Evolutionary conservation across 495 filamentous ascomycete species (phyloP).

Genomic region (Echria macrotheca): DNA sequence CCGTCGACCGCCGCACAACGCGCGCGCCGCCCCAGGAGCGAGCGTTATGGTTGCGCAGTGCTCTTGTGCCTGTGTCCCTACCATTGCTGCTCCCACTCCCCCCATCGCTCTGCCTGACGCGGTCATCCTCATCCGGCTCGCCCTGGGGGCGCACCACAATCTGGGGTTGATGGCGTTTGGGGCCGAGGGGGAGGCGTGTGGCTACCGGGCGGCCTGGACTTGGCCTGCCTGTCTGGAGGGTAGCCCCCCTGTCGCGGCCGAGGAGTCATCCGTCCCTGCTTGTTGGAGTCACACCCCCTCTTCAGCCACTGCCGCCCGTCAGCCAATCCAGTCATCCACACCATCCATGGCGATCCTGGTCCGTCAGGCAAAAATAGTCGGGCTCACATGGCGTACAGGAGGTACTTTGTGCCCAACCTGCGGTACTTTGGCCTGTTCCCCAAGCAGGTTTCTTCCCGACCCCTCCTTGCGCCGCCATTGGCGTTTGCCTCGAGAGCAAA

Average conservation of each 20-base stretch:
- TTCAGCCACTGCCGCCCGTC: constrained; percentile 5
- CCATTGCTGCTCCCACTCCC: constrained; percentile 8
- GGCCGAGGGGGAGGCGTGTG: constrained; percentile 1
- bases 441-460: constrained; percentile 2
- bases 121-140: not conserved
- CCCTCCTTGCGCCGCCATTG: not conserved
- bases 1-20: constrained; percentile 17
- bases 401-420: constrained; percentile 24
- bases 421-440: constrained; percentile 16
- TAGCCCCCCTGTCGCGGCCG: constrained; percentile 8
- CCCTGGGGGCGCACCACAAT: constrained; percentile 18
- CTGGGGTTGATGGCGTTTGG: constrained; percentile 17
- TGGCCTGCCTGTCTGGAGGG: constrained; percentile 5
- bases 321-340: constrained; percentile 8
- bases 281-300: constrained; percentile 22
- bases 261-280: constrained; percentile 22
- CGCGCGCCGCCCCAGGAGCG: constrained; percentile 15
- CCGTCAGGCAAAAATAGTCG: constrained; percentile 21
- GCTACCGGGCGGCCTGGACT: constrained; percentile 5
- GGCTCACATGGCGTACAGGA: constrained; percentile 9
- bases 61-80: not conserved
- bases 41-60: constrained; percentile 3
- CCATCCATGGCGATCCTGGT: not conserved
- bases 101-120: constrained; percentile 6
- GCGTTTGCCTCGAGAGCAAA: not conserved